A percentile compares a stretch with the other conserved stretches of the same genome.
These are phyloP conservation scores for Triticum monococcum DNA, from an alignment of 176 grass and related monocot species.

Conservation along the genomic window DNA sequence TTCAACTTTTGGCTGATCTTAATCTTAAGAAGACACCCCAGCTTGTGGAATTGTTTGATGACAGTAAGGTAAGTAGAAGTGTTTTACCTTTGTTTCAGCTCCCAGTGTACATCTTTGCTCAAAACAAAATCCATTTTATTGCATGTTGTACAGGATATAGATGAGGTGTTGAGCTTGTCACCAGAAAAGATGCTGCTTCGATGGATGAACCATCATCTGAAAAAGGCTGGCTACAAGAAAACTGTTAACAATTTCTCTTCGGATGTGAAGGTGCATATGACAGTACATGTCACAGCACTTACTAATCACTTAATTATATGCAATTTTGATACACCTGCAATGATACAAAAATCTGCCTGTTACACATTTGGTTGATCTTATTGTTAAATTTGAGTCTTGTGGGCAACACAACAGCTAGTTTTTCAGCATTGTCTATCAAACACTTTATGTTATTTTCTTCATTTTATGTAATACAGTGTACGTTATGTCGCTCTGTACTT, in stretches of 20 bases:
- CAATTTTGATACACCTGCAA: not conserved
- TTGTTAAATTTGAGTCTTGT: constrained; percentile 4
- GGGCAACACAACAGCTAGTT: not conserved
- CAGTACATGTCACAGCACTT: constrained; percentile 12
- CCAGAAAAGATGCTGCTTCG: constrained; percentile 94
- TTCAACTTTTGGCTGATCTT: constrained; percentile 98
- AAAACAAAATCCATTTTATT: constrained; percentile 20
- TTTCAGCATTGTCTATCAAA: not conserved
- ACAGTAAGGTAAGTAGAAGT: constrained; percentile 58
- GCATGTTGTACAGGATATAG: constrained; percentile 77
- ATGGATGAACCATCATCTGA: constrained; percentile 99
- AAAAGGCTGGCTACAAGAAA: constrained; percentile 98
- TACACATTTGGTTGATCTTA: not conserved
- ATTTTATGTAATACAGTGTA: not conserved
- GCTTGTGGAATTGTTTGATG: constrained; percentile 90
- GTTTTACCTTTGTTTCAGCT: constrained; percentile 19
- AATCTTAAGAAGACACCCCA: constrained; percentile 98
- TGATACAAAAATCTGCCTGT: constrained; percentile 2
- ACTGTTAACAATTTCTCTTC: constrained; percentile 97
- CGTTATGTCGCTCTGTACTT: not conserved
- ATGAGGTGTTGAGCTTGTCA: constrained; percentile 80
- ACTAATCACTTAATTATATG: constrained; percentile 15
- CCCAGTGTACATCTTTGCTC: constrained; percentile 21
- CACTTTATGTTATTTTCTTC: not conserved
- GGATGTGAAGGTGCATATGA: constrained; percentile 79